phyloP scores from a whole-genome alignment of 164 flowering plant genomes.

The Sedum album region DNA sequence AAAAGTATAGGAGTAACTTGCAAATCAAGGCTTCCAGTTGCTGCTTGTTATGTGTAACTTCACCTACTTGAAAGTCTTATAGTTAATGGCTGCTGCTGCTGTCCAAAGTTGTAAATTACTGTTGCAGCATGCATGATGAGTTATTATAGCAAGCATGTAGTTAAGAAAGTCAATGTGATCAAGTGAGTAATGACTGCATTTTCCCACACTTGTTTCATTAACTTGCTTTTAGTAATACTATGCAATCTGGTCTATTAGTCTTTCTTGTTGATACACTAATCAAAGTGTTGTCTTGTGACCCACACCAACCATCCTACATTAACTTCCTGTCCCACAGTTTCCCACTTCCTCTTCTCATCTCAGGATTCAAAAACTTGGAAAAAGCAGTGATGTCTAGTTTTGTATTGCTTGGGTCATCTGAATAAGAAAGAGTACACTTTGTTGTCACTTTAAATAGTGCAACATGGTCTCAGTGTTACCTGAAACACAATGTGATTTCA shows the following conservation, averaged over 20 bases:
- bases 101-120: background rate
- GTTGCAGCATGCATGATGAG: background rate
- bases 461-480: background rate
- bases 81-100: background rate
- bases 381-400: conserved; percentile 2
- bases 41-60: background rate
- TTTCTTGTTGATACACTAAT: background rate
- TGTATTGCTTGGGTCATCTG: background rate
- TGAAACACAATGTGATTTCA: background rate
- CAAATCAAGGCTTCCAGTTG: background rate
- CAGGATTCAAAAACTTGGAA: background rate
- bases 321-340: background rate
- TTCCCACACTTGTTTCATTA: background rate
- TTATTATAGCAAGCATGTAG: background rate
- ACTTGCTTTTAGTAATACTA: background rate
- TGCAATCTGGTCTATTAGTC: background rate
- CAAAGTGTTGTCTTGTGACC: conserved; percentile 2
- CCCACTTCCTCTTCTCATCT: background rate
- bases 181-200: background rate
- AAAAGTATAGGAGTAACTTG: background rate
- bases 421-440: background rate
- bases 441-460: background rate
- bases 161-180: background rate
- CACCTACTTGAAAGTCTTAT: background rate
- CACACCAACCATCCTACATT: background rate